These are phyloP conservation scores for Termitomyces sp. DNA, from an alignment of 768 basidiomycete genomes.

Conservation along the genomic window DNA sequence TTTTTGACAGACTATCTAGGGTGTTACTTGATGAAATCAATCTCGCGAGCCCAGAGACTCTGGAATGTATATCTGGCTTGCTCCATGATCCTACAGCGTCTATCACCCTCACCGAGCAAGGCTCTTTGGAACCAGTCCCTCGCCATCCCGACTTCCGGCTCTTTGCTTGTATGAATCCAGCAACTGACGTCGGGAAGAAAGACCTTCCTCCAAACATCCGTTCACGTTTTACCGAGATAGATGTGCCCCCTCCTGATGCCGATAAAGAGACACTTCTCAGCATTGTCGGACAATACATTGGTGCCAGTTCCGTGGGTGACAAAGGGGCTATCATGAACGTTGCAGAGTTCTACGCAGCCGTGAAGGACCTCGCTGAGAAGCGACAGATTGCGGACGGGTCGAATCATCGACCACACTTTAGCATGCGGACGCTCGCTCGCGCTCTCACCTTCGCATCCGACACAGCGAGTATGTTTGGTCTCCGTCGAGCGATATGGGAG, in stretches of 20 bases:
- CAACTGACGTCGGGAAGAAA: conserved; percentile 97
- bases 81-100: conserved; percentile 83
- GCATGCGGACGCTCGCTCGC: conserved; percentile 92
- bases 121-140: conserved; percentile 81
- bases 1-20: conserved; percentile 38
- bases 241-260: conserved; percentile 90
- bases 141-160: conserved; percentile 95
- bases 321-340: conserved; percentile 85
- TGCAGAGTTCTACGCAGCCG: conserved; percentile 82
- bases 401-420: conserved; percentile 91
- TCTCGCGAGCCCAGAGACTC: conserved; percentile 86
- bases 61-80: conserved; percentile 88
- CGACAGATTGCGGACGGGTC: conserved; percentile 89
- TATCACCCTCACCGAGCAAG: conserved; percentile 90
- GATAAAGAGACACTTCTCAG: conserved; percentile 85
- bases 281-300: conserved; percentile 89
- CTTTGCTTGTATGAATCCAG: conserved; percentile 99
- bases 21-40: conserved; percentile 96
- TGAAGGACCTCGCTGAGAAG: conserved; percentile 69
- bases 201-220: conserved; percentile 91
- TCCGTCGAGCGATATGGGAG: conserved; percentile 90
- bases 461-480: conserved; percentile 66
- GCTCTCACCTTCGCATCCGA: conserved; percentile 89
- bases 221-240: conserved; percentile 90
- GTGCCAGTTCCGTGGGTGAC: conserved; percentile 76